Percentiles rank a stretch among this genome's conserved stretches.
Conservation (phyloP, 2,329 filamentous ascomycete genomes). For the Metarhizium robertsii region DNA sequence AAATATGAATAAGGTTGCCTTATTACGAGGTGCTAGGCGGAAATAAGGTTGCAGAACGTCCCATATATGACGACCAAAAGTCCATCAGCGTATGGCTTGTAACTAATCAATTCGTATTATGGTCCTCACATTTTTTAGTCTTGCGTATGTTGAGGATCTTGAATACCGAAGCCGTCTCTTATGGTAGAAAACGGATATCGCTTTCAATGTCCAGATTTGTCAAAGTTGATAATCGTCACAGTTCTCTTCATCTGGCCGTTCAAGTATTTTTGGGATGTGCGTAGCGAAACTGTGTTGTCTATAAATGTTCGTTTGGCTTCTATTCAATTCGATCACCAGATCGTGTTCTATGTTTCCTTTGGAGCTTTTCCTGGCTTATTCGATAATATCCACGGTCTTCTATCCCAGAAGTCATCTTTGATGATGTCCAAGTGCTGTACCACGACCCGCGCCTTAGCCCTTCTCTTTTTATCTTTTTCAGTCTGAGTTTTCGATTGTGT, state of each 20-base stretch:
- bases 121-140: too few relatives aligned
- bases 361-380: conserved; percentile 63
- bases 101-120: too few relatives aligned
- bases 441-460: conserved; percentile 70
- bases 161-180: too few relatives aligned
- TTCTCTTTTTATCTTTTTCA: conserved; percentile 74
- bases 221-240: neutral
- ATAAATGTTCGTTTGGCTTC: neutral
- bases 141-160: too few relatives aligned
- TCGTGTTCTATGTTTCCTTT: conserved; percentile 38
- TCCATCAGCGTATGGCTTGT: too few relatives aligned
- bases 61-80: too few relatives aligned
- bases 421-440: conserved; percentile 90
- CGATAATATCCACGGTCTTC: conserved; percentile 73
- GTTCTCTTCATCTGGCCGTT: neutral
- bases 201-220: neutral
- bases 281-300: neutral
- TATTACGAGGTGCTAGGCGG: too few relatives aligned
- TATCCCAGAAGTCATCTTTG: conserved; percentile 88
- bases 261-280: neutral
- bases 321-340: neutral
- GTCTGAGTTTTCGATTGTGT: conserved; percentile 67
- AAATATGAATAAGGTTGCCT: too few relatives aligned
- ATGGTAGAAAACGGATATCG: too few relatives aligned
- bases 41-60: too few relatives aligned